Base-by-base conservation (phyloP, 1,284 basidiomycete species). In the Peniophora sp. region DNA sequence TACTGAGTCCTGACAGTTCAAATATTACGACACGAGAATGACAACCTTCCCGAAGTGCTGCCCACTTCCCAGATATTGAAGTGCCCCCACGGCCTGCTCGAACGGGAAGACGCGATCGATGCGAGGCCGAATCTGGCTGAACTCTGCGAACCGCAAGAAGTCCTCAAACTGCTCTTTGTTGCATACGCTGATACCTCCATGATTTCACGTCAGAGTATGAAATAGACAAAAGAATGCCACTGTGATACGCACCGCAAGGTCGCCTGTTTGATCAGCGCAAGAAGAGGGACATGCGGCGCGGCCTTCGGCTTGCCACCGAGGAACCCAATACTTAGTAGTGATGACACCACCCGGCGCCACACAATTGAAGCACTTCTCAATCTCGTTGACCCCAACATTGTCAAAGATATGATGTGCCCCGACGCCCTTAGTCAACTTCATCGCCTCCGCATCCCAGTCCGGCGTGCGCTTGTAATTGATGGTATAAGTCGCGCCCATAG, bases 51-150 rank as follows among this genome's bases (percentile, higher is more conserved):
- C 65, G 12, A 67, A 56, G 48, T 66, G 63, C 32, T 58, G 53
- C 54, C 62, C 61, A 5, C 54, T 55, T 27, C 54, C 55, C 36
- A 68, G 56, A 55, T 69, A 65, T 27, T 59, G 56, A 48, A 65
- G 67, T 19, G 70, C 69, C 53, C 65, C 58, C 48, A 61, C 56
- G 1, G 60, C 61, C 49, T 73, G 56, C 11, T 68, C 63, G 53
- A 70, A 72, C 22, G 52, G 38, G 53, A 71, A 71, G 1, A 69
- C 67, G 52, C 61, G 64, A 59, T 70, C 68, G 25, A 72, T 58
- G 23, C 65, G 50, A 0, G 68, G 68, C 46, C 59, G 59, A 35
- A 70, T 59, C 36, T 59, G 53, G 43, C 61, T 55, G 11, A 61
- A 59, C 45, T 59, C 55, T 23, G 70, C 52, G 38, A 66, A 57